Evolutionary conservation across 768 basidiomycete genomes (phyloP), one percentile per base, ranked within the genome.

Genomic region (Rhizopogon rudus): DNA sequence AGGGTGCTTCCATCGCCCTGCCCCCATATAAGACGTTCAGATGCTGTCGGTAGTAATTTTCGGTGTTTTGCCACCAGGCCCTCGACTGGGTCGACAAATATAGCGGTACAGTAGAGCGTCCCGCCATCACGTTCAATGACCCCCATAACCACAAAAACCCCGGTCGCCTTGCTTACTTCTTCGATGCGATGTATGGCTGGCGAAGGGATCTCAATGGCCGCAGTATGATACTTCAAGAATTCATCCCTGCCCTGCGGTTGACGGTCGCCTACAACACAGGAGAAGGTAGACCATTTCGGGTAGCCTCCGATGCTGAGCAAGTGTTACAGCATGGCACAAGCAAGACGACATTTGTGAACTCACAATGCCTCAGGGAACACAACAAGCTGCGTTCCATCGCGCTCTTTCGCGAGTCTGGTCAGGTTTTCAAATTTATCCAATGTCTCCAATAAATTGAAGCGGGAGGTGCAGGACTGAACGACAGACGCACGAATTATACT

Each of bases 1-100:
- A 84, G 67, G 1, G 82, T 81, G 9, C 72, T 73, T 8, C 76
- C 79, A 56, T 83, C 77, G 1, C 85, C 84, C 56, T 75, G 75
- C 3, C 82, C 83, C 86, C 85, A 87, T 35, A 87, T 75, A 13
- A 83, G 63, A 25, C 83, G 71, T 62, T 87, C 86, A 50, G 71
- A 58, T 0, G 73, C 85, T 7, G 86, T 87, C 2, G 86, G 86
- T 61, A 83, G 70, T 22, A 87, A 62, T 69, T 87, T 87, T 14
- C 86, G 75, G 63, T 86, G 82, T 63, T 84, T 84, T 39, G 73
- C 82, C n/a, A 85, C 63, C 28, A 77, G 72, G 1, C 84, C 84
- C 42, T 74, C 60, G 16, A 59, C 56, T 0, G 84, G 81, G 60
- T 81, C 76, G 22, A 84, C 74, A 64, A 83, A 84, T 17, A 84